These are phyloP conservation scores for Candida manassasensis DNA, from an alignment of 805 yeast species.

Conservation along the genomic window DNA sequence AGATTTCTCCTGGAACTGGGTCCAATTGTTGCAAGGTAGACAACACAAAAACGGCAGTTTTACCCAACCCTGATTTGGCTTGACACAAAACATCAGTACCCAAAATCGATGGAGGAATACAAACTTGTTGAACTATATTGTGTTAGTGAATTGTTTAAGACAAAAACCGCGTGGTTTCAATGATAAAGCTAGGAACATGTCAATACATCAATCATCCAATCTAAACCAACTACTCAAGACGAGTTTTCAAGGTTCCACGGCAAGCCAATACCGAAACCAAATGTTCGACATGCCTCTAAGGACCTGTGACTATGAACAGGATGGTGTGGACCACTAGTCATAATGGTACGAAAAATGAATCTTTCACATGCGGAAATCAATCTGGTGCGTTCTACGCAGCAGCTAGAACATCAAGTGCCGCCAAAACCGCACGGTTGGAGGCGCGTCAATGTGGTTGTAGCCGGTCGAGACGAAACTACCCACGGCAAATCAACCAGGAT, in stretches of 20 bases:
- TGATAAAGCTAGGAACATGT: too few species aligned
- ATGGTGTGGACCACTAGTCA: too few species aligned
- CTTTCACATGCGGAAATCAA: too few species aligned
- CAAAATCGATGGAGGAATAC: slow-evolving; percentile 95
- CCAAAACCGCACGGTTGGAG: background rate
- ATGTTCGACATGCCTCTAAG: too few species aligned
- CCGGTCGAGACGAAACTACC: background rate
- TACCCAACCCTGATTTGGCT: slow-evolving; percentile 99
- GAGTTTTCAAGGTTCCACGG: too few species aligned
- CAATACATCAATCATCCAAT: too few species aligned
- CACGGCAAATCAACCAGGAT: slow-evolving; percentile 1
- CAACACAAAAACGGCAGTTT: slow-evolving; percentile 95
- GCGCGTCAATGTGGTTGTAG: background rate
- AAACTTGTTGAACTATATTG: slow-evolving; percentile 84
- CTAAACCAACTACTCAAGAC: background rate
- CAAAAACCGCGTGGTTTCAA: too few species aligned
- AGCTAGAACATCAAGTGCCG: slow-evolving; percentile 1
- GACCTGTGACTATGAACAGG: too few species aligned
- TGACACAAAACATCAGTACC: slow-evolving; percentile 98
- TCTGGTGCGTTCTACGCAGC: too few species aligned
- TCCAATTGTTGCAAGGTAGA: slow-evolving; percentile 96
- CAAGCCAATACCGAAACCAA: too few species aligned
- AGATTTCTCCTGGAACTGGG: slow-evolving; percentile 94
- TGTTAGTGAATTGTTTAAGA: too few species aligned
- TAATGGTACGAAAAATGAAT: too few species aligned